phyloP scores from a whole-genome alignment of 495 filamentous ascomycete genomes.

The Apodospora peruviana region DNA sequence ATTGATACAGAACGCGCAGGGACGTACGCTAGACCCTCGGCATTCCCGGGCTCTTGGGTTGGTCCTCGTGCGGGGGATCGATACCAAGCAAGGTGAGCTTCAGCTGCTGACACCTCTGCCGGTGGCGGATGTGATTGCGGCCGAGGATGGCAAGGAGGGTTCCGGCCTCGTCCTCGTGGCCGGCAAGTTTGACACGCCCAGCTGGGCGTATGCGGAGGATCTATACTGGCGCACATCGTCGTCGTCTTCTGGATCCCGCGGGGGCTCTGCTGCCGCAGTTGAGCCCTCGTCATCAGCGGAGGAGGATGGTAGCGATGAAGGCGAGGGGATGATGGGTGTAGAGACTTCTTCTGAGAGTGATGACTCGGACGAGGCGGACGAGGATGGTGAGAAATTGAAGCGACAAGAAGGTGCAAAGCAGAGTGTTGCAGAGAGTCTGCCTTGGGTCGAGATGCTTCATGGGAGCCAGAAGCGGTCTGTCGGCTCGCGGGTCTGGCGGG shows the following conservation, averaged over 20 bases:
- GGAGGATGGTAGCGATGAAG: not conserved
- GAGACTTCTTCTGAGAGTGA: too few species aligned
- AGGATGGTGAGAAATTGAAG: slow-evolving; percentile 11
- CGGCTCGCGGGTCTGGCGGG: slow-evolving; percentile 49
- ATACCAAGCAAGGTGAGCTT: slow-evolving; percentile 34
- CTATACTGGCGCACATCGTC: slow-evolving; percentile 24
- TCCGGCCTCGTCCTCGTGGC: slow-evolving; percentile 48
- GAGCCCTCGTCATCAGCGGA: not conserved
- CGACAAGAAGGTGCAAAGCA: slow-evolving; percentile 13
- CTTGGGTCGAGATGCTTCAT: slow-evolving; percentile 49
- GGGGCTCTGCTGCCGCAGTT: not conserved
- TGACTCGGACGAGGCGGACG: slow-evolving; percentile 12
- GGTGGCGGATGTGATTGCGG: slow-evolving; percentile 14
- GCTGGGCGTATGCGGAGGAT: slow-evolving; percentile 54
- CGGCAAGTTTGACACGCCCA: slow-evolving; percentile 53
- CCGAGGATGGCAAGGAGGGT: slow-evolving; percentile 10
- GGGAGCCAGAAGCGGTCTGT: slow-evolving; percentile 42
- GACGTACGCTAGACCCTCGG: slow-evolving; percentile 36
- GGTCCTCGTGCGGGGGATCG: slow-evolving; percentile 51
- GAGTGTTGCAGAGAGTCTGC: slow-evolving; percentile 15
- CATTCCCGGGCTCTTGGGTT: slow-evolving; percentile 43
- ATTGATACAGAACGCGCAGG: slow-evolving; percentile 34
- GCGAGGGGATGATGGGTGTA: too few species aligned
- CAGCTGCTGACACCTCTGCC: slow-evolving; percentile 50
- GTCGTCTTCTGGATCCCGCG: not conserved